phyloP scores from a whole-genome alignment of 2,329 filamentous ascomycete genomes.

The Amphichorda felina region DNA sequence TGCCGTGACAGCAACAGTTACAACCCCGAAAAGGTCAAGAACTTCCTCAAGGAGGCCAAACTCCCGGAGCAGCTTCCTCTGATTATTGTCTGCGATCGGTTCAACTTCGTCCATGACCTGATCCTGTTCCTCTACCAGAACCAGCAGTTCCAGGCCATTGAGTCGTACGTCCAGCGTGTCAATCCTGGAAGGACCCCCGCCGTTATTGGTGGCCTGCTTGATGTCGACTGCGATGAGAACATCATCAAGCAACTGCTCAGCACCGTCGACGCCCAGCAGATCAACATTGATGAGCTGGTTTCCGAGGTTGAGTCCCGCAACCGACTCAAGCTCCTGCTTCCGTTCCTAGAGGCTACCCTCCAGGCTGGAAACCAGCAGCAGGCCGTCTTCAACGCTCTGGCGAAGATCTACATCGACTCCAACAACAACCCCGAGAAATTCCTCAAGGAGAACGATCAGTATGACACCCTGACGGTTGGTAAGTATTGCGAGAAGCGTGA shows the following conservation, averaged over 20 bases:
- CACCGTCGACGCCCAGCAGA: conserved; percentile 72
- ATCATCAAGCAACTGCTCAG: conserved; percentile 88
- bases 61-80: conserved; percentile 86
- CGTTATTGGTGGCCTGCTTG: conserved; percentile 84
- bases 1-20: conserved; percentile 87
- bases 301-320: conserved; percentile 92
- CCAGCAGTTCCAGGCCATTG: conserved; percentile 97
- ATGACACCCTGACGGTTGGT: conserved; percentile 82
- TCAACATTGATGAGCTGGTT: conserved; percentile 92
- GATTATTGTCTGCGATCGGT: conserved; percentile 98
- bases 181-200: conserved; percentile 86
- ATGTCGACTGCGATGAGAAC: conserved; percentile 92
- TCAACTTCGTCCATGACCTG: conserved; percentile 96
- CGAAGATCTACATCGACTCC: conserved; percentile 98
- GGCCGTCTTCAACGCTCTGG: conserved; percentile 91
- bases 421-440: conserved; percentile 99
- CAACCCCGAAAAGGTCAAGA: conserved; percentile 94
- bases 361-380: conserved; percentile 88
- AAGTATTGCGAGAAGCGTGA: conserved; percentile 99
- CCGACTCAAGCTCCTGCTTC: conserved; percentile 84
- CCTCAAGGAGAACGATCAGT: conserved; percentile 92
- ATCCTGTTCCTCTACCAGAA: conserved; percentile 97
- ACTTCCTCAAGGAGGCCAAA: conserved; percentile 95
- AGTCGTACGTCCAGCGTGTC: conserved; percentile 94
- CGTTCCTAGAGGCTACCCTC: conserved; percentile 89